Conservation (phyloP, 2,329 filamentous ascomycete genomes). For the Fusarium lateritium region DNA sequence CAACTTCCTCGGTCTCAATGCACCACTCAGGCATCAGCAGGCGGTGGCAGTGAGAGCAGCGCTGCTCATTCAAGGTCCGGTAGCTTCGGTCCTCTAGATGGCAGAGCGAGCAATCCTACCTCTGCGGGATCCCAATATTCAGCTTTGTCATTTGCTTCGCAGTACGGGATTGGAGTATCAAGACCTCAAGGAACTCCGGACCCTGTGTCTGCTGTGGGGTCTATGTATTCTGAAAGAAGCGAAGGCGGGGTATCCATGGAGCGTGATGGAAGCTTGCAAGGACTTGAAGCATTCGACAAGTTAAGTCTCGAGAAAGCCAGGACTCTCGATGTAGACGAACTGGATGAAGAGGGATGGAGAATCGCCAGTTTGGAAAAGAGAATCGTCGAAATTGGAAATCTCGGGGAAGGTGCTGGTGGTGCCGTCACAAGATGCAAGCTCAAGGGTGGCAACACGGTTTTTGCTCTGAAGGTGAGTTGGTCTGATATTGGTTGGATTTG, state of each 20-base stretch:
- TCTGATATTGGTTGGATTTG: conserved; percentile 12
- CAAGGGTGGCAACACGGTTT: conserved; percentile 92
- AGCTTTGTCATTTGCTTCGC: conserved; percentile 82
- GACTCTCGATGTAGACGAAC: conserved; percentile 90
- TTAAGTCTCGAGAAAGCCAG: conserved; percentile 85
- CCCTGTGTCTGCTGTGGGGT: conserved; percentile 89
- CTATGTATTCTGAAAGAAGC: conserved; percentile 84
- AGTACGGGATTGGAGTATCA: conserved; percentile 76
- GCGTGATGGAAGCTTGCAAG: conserved; percentile 84
- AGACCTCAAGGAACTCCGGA: conserved; percentile 81
- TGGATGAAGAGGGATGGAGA: conserved; percentile 96
- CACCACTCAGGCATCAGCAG: conserved; percentile 74
- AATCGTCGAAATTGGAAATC: conserved; percentile 88
- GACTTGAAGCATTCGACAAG: conserved; percentile 83
- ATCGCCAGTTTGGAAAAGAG: conserved; percentile 91
- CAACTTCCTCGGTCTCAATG: conserved; percentile 67
- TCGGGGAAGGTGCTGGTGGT: conserved; percentile 95
- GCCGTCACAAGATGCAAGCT: conserved; percentile 93
- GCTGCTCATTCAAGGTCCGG: conserved; percentile 84
- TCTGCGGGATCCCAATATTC: conserved; percentile 92
- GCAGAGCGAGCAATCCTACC: conserved; percentile 83
- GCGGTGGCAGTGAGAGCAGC: conserved; percentile 85
- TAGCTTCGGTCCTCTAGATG: conserved; percentile 84
- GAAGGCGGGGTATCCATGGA: conserved; percentile 85
- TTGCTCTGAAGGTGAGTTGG: conserved; percentile 88